phyloP scores from a whole-genome alignment of 441 rosid genomes.

The Erodium trifolium region DNA sequence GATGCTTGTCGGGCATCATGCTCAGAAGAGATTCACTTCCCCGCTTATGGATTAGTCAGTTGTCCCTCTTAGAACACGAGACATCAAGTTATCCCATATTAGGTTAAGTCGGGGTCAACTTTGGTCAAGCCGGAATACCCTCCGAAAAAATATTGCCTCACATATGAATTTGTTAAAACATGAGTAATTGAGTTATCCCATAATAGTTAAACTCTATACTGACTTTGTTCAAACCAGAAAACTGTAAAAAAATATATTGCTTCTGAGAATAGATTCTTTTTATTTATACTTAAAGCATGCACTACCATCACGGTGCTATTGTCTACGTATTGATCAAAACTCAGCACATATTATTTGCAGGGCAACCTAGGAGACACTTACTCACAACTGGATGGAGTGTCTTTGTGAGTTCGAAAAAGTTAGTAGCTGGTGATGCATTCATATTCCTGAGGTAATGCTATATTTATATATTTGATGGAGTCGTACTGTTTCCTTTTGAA shows the following conservation, averaged over 20 bases:
- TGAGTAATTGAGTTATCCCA: neutral
- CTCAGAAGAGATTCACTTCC: neutral
- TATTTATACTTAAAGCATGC: neutral
- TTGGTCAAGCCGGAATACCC: neutral
- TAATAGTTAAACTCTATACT: neutral
- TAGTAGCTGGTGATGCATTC: conserved; percentile 98
- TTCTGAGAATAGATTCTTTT: neutral
- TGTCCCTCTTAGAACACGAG: neutral
- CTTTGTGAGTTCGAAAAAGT: conserved; percentile 61
- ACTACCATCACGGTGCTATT: neutral
- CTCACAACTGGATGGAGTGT: conserved; percentile 64
- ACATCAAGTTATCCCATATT: no score
- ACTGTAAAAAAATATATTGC: neutral
- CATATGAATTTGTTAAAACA: neutral
- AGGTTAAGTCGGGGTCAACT: neutral
- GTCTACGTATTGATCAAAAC: neutral
- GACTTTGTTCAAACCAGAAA: neutral
- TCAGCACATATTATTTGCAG: conserved; percentile 29
- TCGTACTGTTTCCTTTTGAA: neutral
- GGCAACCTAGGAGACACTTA: conserved; percentile 96
- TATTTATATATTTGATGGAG: neutral
- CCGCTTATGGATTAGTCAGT: neutral
- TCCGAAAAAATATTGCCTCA: neutral
- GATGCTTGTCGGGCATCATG: neutral
- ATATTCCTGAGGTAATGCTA: conserved; percentile 72